These are phyloP conservation scores for Kitagawia praeruptora DNA, from an alignment of 129 eudicot genomes.

Conservation along the genomic window DNA sequence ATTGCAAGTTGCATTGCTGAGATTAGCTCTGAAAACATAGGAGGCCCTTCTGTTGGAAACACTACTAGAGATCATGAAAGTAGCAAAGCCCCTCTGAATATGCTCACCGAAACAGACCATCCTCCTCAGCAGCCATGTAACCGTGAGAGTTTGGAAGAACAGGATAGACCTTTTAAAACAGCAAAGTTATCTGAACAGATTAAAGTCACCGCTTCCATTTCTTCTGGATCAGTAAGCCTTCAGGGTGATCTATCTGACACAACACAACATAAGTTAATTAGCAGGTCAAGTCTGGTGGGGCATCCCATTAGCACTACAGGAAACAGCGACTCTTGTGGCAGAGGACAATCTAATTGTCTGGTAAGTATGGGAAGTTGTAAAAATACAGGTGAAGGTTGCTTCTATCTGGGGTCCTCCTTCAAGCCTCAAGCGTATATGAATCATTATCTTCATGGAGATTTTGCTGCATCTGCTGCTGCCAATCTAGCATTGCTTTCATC, in stretches of 20 bases:
- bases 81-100: slow-evolving; percentile 9
- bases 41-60: slow-evolving; percentile 7
- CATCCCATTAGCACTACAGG: slow-evolving; percentile 5
- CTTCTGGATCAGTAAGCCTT: slow-evolving; percentile 17
- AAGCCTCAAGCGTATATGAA: slow-evolving; percentile 51
- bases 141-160: neutral
- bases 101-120: slow-evolving; percentile 2
- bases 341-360: neutral
- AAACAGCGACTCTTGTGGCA: slow-evolving; percentile 11
- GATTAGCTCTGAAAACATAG: slow-evolving; percentile 1
- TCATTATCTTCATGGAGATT: slow-evolving; percentile 72
- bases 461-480: slow-evolving; percentile 96
- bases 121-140: slow-evolving; percentile 1
- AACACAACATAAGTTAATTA: slow-evolving; percentile 5
- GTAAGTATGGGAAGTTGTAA: slow-evolving; percentile 13
- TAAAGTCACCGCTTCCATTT: slow-evolving; percentile 3
- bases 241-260: slow-evolving; percentile 17
- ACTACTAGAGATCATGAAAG: neutral
- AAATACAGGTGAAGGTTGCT: slow-evolving; percentile 21
- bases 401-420: slow-evolving; percentile 63
- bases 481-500: slow-evolving; percentile 57
- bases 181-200: slow-evolving; percentile 8
- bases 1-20: slow-evolving; percentile 20
- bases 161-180: neutral
- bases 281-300: slow-evolving; percentile 11